Base-by-base conservation (phyloP, 169 alveolate species). In the Toxoplasma gondii region DNA sequence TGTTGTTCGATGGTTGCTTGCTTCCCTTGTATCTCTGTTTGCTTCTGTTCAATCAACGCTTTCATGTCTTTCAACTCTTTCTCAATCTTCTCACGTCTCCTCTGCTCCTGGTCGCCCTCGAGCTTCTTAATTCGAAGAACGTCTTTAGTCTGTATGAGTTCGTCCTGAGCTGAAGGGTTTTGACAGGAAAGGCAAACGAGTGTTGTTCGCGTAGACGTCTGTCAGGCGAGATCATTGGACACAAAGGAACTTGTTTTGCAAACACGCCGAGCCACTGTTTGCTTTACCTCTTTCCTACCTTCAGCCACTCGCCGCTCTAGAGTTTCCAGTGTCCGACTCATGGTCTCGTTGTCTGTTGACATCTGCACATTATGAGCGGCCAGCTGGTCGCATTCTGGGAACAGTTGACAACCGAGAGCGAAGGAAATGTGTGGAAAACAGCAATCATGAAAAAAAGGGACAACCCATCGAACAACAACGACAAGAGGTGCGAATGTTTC, bases 41-140 rank as follows among this genome's bases (percentile, higher is more conserved):
- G 90, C 67, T 82, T 82, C 90, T 82, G 90, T 36, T 82, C 90
- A 24, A 82, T 82, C 69, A 82, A 31, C 1, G 41, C 41, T 38
- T 82, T 82, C 90, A 82, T 38, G 44, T 82, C 90, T 10, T 38
- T 82, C 67, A 82, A 49, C 54, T 82, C 90, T 43, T 43, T 82
- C 64, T 82, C 90, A 39, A 82, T 17, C 90, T 82, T 82, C 64
- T 82, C 90, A 17, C 90, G 90, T 38, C 90, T 82, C 69, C 90
- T 41, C 67, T 82, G 90, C 36, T 82, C 90, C 19, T 82, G 90
- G 17, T 82, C 69, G 34, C 69, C 64, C 41, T 82, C 90, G 10
- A 43, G 67, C 90, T 82, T 82, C 90, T 82, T 82, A 24, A 82
- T 43, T 41, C 90, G 90, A 9, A 82, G 67, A 17, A 82, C 54